These are phyloP conservation scores for Chondrostereum purpureum DNA, from an alignment of 1,284 basidiomycete genomes.

Conservation along the genomic window DNA sequence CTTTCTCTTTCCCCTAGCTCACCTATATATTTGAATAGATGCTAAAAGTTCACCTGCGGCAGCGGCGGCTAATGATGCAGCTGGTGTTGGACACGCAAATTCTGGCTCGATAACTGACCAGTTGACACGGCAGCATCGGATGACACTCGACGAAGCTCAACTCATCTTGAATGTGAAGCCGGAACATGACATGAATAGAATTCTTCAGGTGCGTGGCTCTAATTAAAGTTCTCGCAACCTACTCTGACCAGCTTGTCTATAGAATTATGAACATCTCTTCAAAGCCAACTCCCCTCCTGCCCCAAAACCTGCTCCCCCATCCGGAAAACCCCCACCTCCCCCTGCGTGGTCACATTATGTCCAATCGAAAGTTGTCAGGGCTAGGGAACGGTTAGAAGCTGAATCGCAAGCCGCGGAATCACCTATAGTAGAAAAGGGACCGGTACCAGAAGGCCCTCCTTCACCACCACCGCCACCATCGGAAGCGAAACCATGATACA, in stretches of 20 bases:
- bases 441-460: no score
- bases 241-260: conserved; percentile 10
- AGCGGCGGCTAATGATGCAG: conserved; percentile 53
- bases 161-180: conserved; percentile 90
- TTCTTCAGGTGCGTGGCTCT: conserved; percentile 67
- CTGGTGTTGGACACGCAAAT: conserved; percentile 68
- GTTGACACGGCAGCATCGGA: conserved; percentile 77
- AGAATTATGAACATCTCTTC: conserved; percentile 95
- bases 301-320: conserved; percentile 34
- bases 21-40: conserved; percentile 41
- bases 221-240: conserved; percentile 1
- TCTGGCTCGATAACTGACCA: conserved; percentile 70
- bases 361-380: conserved; percentile 94
- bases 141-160: conserved; percentile 95
- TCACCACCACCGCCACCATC: no score
- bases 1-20: conserved; percentile 1
- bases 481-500: no score
- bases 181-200: conserved; percentile 60
- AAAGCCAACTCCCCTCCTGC: conserved; percentile 73
- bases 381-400: conserved; percentile 90
- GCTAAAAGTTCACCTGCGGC: conserved; percentile 71
- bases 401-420: conserved; percentile 50
- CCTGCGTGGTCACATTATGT: conserved; percentile 83
- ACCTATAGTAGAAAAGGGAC: no score
- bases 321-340: conserved; percentile 31